Evolutionary conservation across 2,329 filamentous ascomycete genomes (phyloP), one percentile per base, ranked within the genome.

Genomic region (Diplodia seriata): DNA sequence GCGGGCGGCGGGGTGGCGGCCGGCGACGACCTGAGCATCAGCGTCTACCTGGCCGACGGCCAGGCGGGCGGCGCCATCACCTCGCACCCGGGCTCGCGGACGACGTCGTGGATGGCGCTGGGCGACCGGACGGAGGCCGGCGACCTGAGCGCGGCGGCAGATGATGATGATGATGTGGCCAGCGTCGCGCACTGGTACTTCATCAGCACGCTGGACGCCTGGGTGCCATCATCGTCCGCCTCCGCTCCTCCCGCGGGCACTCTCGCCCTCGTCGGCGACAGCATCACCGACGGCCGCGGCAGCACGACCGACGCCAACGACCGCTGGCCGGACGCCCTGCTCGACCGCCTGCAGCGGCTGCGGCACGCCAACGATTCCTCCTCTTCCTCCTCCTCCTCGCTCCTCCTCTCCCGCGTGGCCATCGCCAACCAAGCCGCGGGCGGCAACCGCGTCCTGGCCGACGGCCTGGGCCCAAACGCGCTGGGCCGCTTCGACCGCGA

Each of bases 351-450:
- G n/a, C 67, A 51, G 26, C 2, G 11, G 31, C n/a, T n/a, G n/a
- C 31, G 9, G 31, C 31, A 3, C 31, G 9, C 7, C 31, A 36
- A 11, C 8, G 33, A 4, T 26, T 26, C 26, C 26, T 26, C 26
- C 72, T 76, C 23, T 71, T 74, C 38, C 9, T 9, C 18, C 18
- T 20, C 43, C 18, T 47, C 43, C 7, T 67, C 77, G 89, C 74
- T 75, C 11, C 70, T 75, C 14, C 83, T 85, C 56, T 79, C 77
- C 26, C 78, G 84, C 69, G 82, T 91, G 62, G 83, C 84, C 14
- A 77, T 91, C 14, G 81, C 84, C 70, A 91, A 91, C 78, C 86
- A 90, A 76, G 89, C 88, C 1, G 89, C 89, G 0, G 89, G 89
- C 54, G 89, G 89, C n/a, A 91, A 91, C 76, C 80, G 87, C 0